Percentiles rank a stretch among this genome's conserved stretches.
Evolutionary conservation across 805 yeast genomes (phyloP).

Genomic region (Kuraishia cidri): DNA sequence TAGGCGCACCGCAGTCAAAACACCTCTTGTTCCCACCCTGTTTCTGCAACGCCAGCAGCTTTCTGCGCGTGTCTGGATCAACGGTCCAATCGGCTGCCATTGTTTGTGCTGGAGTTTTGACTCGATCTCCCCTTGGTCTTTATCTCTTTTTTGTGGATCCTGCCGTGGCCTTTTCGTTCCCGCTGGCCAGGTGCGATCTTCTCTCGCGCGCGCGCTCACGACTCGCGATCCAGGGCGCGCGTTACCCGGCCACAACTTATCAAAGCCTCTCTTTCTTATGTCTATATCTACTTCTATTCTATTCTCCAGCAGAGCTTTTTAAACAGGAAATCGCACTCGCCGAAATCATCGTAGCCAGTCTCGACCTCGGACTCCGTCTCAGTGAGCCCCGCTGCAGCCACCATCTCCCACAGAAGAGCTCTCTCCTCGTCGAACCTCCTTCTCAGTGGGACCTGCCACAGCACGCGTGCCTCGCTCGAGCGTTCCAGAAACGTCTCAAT

Average conservation of each 20-base stretch:
- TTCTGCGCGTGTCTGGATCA: slow-evolving; percentile 87
- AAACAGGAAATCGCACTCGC: slow-evolving; percentile 52
- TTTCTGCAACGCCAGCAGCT: slow-evolving; percentile 69
- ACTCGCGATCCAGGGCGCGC: no score
- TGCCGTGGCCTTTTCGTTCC: no score
- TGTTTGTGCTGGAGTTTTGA: no score
- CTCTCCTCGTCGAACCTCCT: slow-evolving; percentile 59
- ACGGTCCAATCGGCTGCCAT: slow-evolving; percentile 73
- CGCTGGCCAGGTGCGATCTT: no score
- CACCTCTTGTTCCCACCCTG: slow-evolving; percentile 79
- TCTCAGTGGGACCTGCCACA: slow-evolving; percentile 74
- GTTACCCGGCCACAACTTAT: no score
- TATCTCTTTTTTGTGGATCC: no score
- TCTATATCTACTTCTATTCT: no score
- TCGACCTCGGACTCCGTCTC: slow-evolving; percentile 34
- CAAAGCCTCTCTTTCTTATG: no score
- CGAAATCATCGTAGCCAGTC: slow-evolving; percentile 81
- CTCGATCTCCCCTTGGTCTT: no score
- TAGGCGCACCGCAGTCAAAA: slow-evolving; percentile 90
- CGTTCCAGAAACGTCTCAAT: slow-evolving; percentile 34
- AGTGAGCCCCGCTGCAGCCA: slow-evolving; percentile 26
- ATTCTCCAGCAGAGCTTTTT: slow-evolving; percentile 20
- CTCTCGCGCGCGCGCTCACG: no score
- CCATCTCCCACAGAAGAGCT: slow-evolving; percentile 43
- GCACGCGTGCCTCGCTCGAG: slow-evolving; percentile 29